Evolutionary conservation across 306 rosid species (phyloP).

Genomic region (Lathyrus oleraceus): DNA sequence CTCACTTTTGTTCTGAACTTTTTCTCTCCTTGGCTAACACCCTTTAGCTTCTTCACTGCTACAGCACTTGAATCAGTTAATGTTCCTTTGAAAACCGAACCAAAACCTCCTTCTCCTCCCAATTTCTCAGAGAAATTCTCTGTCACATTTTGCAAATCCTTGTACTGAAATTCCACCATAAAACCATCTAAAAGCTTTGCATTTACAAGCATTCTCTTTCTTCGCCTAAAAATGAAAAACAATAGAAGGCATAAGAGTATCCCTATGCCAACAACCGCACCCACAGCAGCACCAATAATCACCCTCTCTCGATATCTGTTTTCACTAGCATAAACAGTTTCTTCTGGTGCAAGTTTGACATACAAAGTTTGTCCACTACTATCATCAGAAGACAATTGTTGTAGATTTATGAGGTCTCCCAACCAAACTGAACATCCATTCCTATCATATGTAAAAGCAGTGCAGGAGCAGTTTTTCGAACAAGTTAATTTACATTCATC

Average conservation of each 20-base stretch:
- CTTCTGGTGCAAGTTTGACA: constrained; percentile 50
- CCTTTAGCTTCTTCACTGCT: constrained; percentile 80
- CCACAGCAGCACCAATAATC: constrained; percentile 41
- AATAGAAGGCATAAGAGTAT: constrained; percentile 32
- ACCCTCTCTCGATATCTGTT: background rate
- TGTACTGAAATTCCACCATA: constrained; percentile 45
- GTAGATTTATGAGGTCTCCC: constrained; percentile 38
- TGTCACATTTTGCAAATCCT: constrained; percentile 51
- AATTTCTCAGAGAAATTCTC: constrained; percentile 78
- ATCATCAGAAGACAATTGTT: constrained; percentile 44
- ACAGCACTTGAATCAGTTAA: constrained; percentile 58
- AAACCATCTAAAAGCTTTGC: constrained; percentile 45
- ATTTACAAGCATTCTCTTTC: constrained; percentile 25
- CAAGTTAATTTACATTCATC: constrained; percentile 47
- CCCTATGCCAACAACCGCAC: constrained; percentile 34
- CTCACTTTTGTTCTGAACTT: constrained; percentile 74
- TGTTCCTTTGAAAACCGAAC: constrained; percentile 76
- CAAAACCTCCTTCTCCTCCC: constrained; percentile 81
- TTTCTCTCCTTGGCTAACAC: constrained; percentile 81
- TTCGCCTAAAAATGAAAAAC: constrained; percentile 37
- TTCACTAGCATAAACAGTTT: too few species aligned
- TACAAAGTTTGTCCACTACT: constrained; percentile 36
- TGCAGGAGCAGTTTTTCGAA: constrained; percentile 45
- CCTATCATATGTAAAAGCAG: constrained; percentile 42
- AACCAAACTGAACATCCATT: constrained; percentile 48